Base-by-base conservation (phyloP, 2,329 filamentous ascomycete genomes). In the Stagonosporopsis vannaccii region DNA sequence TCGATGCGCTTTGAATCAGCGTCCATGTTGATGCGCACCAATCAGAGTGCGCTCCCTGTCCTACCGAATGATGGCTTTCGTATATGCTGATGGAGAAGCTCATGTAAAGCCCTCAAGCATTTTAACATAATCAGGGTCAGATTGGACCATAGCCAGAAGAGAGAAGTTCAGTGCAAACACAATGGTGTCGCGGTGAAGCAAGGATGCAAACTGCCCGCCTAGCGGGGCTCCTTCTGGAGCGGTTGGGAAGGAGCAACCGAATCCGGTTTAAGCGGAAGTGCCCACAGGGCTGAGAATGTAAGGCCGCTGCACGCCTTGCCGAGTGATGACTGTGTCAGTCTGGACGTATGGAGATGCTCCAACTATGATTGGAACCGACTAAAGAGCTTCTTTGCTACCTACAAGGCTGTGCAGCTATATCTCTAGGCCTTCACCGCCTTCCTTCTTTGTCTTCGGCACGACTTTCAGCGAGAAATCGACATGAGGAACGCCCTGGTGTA, bases 391-490 rank as follows among this genome's bases (percentile, higher is more conserved):
- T 19, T 26, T 13, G 25, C n/a, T 36, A 43, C 23, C 17, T 23
- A 23, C 40, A 36, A 2, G 12, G 40, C 26, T 37, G 20, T 3
- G 22, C n/a, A 3, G 11, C 25, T 25, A 63, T 28, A 61, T 48
- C 22, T 37, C 53, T 6, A 59, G 20, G 28, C 58, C 65, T 40
- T 66, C 60, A 20, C 63, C 52, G 4, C 61, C 57, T 33, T 58
- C 47, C 33, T 62, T 58, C 57, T 70, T 73, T 4, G 62, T 70
- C 63, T 80, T 81, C 0, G 80, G 80, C 35, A 82, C 76, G 49
- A 99, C 93, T 81, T 99, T 99, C 65, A 99, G 82, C 5, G 93
- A 97, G 75, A 97, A 98, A 76, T 99, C 95, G 41, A 99, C 87
- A 74, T 97, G 92, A 26, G 90, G 87, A 3, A 96, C 92, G 2